These are phyloP conservation scores for Akanthomyces muscarius DNA, from an alignment of 2,329 filamentous ascomycete species.

Conservation along the genomic window DNA sequence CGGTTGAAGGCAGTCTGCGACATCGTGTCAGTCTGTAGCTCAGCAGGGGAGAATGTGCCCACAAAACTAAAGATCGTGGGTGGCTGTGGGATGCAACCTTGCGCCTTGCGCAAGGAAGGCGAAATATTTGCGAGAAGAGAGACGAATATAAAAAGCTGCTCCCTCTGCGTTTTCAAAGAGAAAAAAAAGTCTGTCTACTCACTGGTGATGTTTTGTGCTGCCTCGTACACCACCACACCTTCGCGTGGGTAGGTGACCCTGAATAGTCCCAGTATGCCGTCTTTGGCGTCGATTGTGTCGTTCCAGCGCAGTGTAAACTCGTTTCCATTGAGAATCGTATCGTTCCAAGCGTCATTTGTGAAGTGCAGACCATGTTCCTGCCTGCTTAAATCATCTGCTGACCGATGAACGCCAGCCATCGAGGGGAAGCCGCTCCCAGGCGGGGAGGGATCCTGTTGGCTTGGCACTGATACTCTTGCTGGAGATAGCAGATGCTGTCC, in stretches of 20 bases:
- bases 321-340: conserved; percentile 31
- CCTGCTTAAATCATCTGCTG: conserved; percentile 17
- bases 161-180: background rate
- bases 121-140: background rate
- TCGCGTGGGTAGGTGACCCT: conserved; percentile 29
- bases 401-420: conserved; percentile 23
- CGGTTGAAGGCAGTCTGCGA: conserved; percentile 22
- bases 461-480: conserved; percentile 13
- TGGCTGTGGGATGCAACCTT: background rate
- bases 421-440: conserved; percentile 18
- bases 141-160: background rate
- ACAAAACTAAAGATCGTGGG: conserved; percentile 10
- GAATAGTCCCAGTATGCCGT: conserved; percentile 28
- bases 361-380: conserved; percentile 29
- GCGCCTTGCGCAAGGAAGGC: background rate
- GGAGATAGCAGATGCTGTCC: conserved; percentile 8
- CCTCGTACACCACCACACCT: conserved; percentile 28
- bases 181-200: conserved; percentile 15
- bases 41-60: conserved; percentile 8
- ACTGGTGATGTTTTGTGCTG: conserved; percentile 31
- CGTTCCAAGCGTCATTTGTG: conserved; percentile 33
- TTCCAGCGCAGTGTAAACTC: conserved; percentile 30
- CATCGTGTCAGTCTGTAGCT: conserved; percentile 9
- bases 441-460: conserved; percentile 19
- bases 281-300: conserved; percentile 23